phyloP scores from a whole-genome alignment of 192 early-diverging fungal species.

The Chytriomyces confervae region DNA sequence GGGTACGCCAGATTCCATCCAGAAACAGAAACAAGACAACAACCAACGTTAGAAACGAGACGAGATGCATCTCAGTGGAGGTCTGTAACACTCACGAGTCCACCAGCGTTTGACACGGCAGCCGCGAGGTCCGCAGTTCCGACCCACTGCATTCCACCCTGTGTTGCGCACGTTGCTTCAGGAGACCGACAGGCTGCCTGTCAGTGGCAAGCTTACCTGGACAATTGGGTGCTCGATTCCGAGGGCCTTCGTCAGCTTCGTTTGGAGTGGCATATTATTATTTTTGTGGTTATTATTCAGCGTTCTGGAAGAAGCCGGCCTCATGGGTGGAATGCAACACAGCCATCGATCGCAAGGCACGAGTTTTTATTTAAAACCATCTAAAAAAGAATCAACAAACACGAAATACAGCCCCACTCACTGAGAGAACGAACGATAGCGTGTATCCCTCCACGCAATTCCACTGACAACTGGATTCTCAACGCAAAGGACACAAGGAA shows the following conservation, averaged over 20 bases:
- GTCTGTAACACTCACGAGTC: conserved; percentile 45
- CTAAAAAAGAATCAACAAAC: too few species aligned
- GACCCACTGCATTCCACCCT: conserved; percentile 84
- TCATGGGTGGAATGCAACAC: too few species aligned
- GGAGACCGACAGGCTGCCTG: not conserved
- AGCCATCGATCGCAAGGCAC: too few species aligned
- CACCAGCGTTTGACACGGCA: conserved; percentile 84
- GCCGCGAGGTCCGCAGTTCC: conserved; percentile 63
- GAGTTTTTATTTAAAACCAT: too few species aligned
- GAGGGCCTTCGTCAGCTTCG: conserved; percentile 67
- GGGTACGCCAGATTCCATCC: not conserved
- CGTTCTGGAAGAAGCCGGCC: too few species aligned
- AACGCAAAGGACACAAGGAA: too few species aligned
- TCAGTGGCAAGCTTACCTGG: conserved; percentile 42
- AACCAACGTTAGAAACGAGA: not conserved
- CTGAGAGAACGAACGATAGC: too few species aligned
- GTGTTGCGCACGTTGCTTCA: not conserved
- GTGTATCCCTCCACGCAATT: too few species aligned
- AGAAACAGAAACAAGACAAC: not conserved
- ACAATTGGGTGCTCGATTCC: conserved; percentile 78
- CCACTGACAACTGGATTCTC: too few species aligned
- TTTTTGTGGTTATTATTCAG: not conserved
- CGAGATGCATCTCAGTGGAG: not conserved
- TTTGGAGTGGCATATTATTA: conserved; percentile 62
- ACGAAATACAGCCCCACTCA: too few species aligned